Base-by-base conservation (phyloP, 208 protist species). In the Acanthamoeba castellanii region DNA sequence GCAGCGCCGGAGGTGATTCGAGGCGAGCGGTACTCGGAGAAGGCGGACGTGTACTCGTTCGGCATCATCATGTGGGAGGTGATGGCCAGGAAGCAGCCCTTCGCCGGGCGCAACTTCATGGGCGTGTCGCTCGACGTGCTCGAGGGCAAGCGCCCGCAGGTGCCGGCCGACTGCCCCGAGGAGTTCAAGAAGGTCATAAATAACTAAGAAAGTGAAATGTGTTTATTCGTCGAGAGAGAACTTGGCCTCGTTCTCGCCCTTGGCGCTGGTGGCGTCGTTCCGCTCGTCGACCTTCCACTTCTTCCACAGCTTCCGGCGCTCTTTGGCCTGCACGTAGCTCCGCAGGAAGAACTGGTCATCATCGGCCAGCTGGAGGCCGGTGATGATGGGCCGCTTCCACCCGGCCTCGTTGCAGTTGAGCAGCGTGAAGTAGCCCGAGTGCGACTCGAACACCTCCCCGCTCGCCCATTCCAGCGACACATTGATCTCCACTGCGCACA, bases 371-470 rank as follows among this genome's bases (percentile, higher is more conserved):
- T 8, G 8, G 32, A 91, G 85, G 4, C 85, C 85, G 22, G 85
- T 91, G 42, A 91, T 91, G 52, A 91, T 20, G 3, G 85, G 85
- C 61, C 85, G 52, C 85, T 91, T 91, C 85, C 85, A 91, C 13
- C 85, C 85, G 61, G 85, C 85, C 52, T 91, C 85, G 61, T 91
- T 91, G 61, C 85, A 91, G 61, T 91, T 91, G 22, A 91, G 37
- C 25, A 91, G 85, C 20, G 85, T 91, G 61, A 91, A 91, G 85
- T 74, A 91, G 85, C 85, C 85, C 50, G 85, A 91, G 37, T 91
- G 85, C 32, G 59, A 74, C 8, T 91, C 85, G 18, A 70, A 66
- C 52, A 91, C 85, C 42, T 91, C 85, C 20, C 85, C 85, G n/a
- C 59, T 74, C 22, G 61, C n/a, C 2, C 61, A 9, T 25, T 91